Evolutionary conservation across 805 yeast species (phyloP), one percentile per base, ranked within the genome.

Genomic region (Candida maris): DNA sequence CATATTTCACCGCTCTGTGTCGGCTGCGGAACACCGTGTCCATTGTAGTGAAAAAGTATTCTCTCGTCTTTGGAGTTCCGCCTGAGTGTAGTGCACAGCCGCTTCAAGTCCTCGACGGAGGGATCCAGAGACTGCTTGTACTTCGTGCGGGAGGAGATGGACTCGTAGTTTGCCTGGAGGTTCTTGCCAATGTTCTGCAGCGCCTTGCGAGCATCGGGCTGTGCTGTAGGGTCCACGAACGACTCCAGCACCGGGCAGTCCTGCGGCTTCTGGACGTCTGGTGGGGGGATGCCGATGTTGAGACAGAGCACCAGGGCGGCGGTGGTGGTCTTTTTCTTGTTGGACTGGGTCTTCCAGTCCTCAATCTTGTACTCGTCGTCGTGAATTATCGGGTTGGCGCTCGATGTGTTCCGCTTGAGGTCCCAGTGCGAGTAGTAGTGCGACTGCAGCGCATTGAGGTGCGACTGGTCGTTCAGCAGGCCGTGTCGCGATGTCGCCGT

Each of bases 11-110:
- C 98, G 30, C 89, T 78, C 23, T 87, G 79, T 0, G 98, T 93
- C 0, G 98, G 97, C 51, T 87, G 87, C 0, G 98, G 98, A 2
- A 93, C 98, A 17, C 98, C 98, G 56, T 93, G 98, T 5, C 98
- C 98, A 51, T 93, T 93, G 59, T 93, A 93, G 58, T 93, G 97
- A 59, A 93, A 91, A 36, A 93, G 59, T 7, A 91, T 84, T 41
- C 98, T 71, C 57, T 91, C 97, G 44, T 91, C 97, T 54, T 89
- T 86, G 2, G 97, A 95, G 39, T 84, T 83, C 38, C 97, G 71
- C 48, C 98, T 70, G 41, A 93, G 65, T 0, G 94, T 84, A 48
- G 86, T 83, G 58, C 97, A 89, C 49, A 89, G 84, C 32, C 97
- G 70, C 56, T 91, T 91, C 26, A 88, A 82, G 54, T 93, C 98